Base-by-base conservation (phyloP, 345 rosid species). In the Gossypium anomalum region DNA sequence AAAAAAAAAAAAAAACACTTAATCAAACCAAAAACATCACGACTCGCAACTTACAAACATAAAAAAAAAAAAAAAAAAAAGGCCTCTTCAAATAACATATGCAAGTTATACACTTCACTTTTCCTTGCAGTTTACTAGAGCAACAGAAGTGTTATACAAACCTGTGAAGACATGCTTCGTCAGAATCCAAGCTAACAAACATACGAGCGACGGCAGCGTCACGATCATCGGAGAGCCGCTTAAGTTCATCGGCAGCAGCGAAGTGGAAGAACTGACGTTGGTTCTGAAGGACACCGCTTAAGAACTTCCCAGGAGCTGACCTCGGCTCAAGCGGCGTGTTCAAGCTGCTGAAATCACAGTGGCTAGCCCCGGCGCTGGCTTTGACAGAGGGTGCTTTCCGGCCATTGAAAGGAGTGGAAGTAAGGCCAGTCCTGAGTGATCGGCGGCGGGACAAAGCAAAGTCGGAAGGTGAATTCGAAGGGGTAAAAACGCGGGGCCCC, bases 111-210 rank as follows among this genome's bases (percentile, higher is more conserved):
- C 2, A 63, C 6, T 7, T 55, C 11, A 27, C n/a, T 22, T 53
- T 56, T 20, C 27, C 60, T 17, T 2, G 57, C n/a, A 20, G 48
- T n/a, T 34, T 13, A 44, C 34, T 15, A 38, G 57, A 34, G 59
- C 20, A 53, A 71, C 49, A 16, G 19, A 17, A n/a, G 25, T 29
- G 8, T 19, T 29, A 9, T 13, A 71, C 80, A 63, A 63, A 94
- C 98, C 96, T 90, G 83, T 95, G 92, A 71, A 95, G 98, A 63
- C 76, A 72, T 15, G 88, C 96, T 70, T 91, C 96, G 29, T 92
- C 91, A 51, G 97, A 88, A 75, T 84, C 89, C 72, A 86, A 83
- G 82, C 89, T 83, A 16, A 83, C 86, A 12, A 75, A 66, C 91
- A 93, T 85, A 60, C 97, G 93, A 76, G 81, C 56, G 2, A 83